Evolutionary conservation across 2,329 filamentous ascomycete genomes (phyloP).

Genomic region (Ophiocordyceps robertsii): DNA sequence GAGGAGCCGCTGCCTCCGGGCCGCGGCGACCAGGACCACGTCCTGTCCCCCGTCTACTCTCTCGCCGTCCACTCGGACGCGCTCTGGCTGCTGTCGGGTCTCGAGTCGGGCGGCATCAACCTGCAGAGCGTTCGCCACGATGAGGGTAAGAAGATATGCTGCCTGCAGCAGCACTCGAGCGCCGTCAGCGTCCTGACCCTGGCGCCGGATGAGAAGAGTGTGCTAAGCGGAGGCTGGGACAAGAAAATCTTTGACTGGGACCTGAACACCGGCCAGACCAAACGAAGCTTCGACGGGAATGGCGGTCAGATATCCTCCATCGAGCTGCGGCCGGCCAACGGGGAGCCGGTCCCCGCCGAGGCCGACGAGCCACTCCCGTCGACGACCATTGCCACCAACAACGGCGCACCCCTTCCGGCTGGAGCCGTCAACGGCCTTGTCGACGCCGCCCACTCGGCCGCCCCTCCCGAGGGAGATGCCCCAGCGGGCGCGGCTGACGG

Average conservation of each 20-base stretch:
- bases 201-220: slow-evolving; percentile 70
- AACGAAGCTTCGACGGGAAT: slow-evolving; percentile 62
- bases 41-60: slow-evolving; percentile 85
- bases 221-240: slow-evolving; percentile 93
- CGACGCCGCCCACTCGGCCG: slow-evolving; percentile 2
- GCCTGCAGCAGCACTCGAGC: slow-evolving; percentile 71
- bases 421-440: slow-evolving; percentile 21
- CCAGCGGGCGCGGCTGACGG: slow-evolving; percentile 33
- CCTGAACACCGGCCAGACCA: slow-evolving; percentile 68
- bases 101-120: slow-evolving; percentile 87
- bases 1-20: slow-evolving; percentile 51
- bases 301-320: slow-evolving; percentile 79
- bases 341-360: slow-evolving; percentile 61
- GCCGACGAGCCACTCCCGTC: slow-evolving; percentile 45
- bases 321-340: slow-evolving; percentile 68
- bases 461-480: slow-evolving; percentile 3
- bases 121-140: slow-evolving; percentile 87
- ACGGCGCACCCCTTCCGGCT: slow-evolving; percentile 44
- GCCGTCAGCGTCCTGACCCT: slow-evolving; percentile 81
- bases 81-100: slow-evolving; percentile 79
- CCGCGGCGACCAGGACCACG: slow-evolving; percentile 40
- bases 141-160: slow-evolving; percentile 79
- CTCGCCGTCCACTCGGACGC: slow-evolving; percentile 82
- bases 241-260: slow-evolving; percentile 94
- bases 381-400: slow-evolving; percentile 67